Percentiles rank a stretch among this genome's conserved stretches.
Evolutionary conservation across 345 rosid species (phyloP).

Genomic region (Capsella bursapastoris): DNA sequence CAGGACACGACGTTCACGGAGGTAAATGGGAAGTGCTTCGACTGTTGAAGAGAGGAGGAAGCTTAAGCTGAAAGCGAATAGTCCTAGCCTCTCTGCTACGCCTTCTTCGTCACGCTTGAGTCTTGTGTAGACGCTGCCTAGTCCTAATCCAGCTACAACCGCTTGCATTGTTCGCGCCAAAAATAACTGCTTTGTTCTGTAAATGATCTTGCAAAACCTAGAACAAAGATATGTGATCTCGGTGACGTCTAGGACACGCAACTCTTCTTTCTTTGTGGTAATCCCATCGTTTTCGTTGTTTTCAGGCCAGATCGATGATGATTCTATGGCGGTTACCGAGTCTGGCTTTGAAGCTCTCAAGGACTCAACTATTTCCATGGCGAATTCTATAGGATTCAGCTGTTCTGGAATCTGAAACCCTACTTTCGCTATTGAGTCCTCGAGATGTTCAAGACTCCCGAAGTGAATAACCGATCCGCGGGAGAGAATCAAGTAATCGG

Average conservation of each 20-base stretch:
- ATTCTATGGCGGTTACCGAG: neutral
- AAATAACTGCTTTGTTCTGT: conserved; percentile 79
- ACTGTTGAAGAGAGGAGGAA: conserved; percentile 90
- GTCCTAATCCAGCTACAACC: conserved; percentile 72
- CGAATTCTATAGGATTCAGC: conserved; percentile 72
- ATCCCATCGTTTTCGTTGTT: conserved; percentile 23
- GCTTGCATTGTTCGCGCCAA: conserved; percentile 92
- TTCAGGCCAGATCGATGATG: conserved; percentile 46
- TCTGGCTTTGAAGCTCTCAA: conserved; percentile 37
- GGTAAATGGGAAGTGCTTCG: conserved; percentile 91
- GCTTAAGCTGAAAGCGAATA: conserved; percentile 88
- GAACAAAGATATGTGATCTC: conserved; percentile 76
- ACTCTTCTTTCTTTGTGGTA: conserved; percentile 16
- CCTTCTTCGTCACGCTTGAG: conserved; percentile 67
- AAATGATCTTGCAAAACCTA: conserved; percentile 79
- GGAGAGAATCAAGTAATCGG: conserved; percentile 65
- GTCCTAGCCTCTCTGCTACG: conserved; percentile 70
- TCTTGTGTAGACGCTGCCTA: conserved; percentile 76
- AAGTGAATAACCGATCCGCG: conserved; percentile 58
- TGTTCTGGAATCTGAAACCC: conserved; percentile 77
- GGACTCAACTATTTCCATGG: conserved; percentile 74
- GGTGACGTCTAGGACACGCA: conserved; percentile 37
- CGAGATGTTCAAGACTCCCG: conserved; percentile 67
- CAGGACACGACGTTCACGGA: conserved; percentile 77
- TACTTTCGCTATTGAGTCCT: conserved; percentile 57